Percentiles rank a stretch among this genome's conserved stretches.
These are phyloP conservation scores for Fusarium acutatum DNA, from an alignment of 2,329 filamentous ascomycete genomes.

Conservation along the genomic window DNA sequence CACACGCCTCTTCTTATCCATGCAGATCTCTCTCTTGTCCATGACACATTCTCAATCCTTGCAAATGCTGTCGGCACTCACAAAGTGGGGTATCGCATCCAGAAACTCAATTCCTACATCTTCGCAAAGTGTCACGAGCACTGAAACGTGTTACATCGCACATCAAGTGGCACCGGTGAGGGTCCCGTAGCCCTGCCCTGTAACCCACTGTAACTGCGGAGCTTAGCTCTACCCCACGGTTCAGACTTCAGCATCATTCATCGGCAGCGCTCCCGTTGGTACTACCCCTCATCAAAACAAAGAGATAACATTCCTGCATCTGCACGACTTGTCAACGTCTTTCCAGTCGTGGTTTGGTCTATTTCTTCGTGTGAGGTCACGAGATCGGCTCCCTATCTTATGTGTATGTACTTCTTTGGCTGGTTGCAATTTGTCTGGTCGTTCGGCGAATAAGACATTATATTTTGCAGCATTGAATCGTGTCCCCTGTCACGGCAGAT, in stretches of 20 bases:
- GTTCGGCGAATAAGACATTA: background rate
- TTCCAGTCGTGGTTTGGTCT: conserved; percentile 26
- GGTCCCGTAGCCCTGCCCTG: conserved; percentile 9
- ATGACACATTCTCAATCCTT: background rate
- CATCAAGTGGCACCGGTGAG: conserved; percentile 1
- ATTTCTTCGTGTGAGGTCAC: background rate
- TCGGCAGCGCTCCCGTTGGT: conserved; percentile 24
- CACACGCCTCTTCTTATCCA: background rate
- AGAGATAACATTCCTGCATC: conserved; percentile 17
- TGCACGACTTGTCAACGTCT: conserved; percentile 27
- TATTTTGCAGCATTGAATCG: background rate
- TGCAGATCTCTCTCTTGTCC: background rate
- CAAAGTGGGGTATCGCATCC: background rate
- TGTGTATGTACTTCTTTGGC: background rate
- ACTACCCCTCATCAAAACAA: conserved; percentile 8
- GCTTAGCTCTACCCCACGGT: conserved; percentile 9
- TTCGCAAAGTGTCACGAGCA: background rate
- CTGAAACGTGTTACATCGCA: background rate
- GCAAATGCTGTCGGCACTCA: background rate
- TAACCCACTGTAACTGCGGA: background rate
- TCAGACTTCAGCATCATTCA: background rate
- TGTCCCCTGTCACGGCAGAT: background rate
- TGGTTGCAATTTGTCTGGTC: background rate
- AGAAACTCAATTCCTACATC: background rate
- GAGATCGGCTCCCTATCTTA: background rate